Conservation (phyloP, 441 rosid genomes). For the Gossypium lobatum region DNA sequence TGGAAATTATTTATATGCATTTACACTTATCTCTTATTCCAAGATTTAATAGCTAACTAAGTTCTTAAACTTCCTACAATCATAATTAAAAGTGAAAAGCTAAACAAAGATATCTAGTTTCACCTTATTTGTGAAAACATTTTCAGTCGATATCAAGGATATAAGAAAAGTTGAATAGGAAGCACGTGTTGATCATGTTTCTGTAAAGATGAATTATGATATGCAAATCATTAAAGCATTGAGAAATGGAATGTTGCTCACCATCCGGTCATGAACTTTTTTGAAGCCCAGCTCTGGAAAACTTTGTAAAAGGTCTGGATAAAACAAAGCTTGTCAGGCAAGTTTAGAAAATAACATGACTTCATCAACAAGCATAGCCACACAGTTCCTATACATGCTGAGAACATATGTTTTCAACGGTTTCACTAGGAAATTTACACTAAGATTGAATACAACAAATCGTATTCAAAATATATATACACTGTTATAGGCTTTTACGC, state of each 20-base stretch:
- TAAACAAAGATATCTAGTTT: background rate
- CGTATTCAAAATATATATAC: too few relatives aligned
- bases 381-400: background rate
- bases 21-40: background rate
- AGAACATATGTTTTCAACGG: background rate
- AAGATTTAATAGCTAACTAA: background rate
- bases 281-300: conserved; percentile 94
- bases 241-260: conserved; percentile 22
- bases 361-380: background rate
- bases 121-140: background rate
- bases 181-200: background rate
- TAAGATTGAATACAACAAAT: background rate
- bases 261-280: conserved; percentile 99
- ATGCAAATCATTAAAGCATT: background rate
- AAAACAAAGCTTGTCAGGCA: conserved; percentile 5
- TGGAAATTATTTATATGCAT: background rate
- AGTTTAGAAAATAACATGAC: background rate
- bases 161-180: background rate
- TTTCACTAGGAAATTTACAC: background rate
- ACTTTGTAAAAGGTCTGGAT: conserved; percentile 83
- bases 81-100: background rate
- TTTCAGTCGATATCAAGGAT: background rate
- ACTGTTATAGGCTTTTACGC: too few relatives aligned
- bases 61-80: background rate
- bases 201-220: background rate